Evolutionary conservation across 441 rosid species (phyloP).

Genomic region (Lagerstroemia fauriei): DNA sequence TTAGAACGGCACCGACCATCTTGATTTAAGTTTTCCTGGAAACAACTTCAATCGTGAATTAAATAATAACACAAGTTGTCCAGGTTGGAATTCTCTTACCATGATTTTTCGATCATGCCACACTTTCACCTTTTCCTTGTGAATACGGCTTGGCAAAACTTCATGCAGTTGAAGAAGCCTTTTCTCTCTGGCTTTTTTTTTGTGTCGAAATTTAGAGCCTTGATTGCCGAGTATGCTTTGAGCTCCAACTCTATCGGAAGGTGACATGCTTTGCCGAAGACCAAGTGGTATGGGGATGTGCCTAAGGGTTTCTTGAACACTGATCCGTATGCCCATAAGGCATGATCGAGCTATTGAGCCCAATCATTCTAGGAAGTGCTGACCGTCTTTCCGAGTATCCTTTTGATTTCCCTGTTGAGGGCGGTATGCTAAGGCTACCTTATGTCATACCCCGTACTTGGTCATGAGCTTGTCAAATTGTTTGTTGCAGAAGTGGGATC

Average conservation of each 20-base stretch:
- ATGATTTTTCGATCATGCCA: not conserved
- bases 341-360: not conserved
- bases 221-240: not conserved
- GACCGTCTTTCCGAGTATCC: not conserved
- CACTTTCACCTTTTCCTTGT: not conserved
- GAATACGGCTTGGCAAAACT: not conserved
- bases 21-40: not conserved
- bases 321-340: conserved; percentile 9
- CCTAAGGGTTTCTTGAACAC: not conserved
- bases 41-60: not conserved
- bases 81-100: not conserved
- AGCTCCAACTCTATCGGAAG: not conserved
- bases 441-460: not conserved
- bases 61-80: not conserved
- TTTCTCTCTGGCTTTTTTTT: not conserved
- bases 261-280: not conserved
- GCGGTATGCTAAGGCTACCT: no score
- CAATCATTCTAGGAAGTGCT: not conserved
- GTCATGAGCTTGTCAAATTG: not conserved
- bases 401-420: not conserved
- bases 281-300: not conserved
- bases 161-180: not conserved
- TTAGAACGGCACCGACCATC: not conserved
- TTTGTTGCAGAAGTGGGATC: not conserved
- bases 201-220: not conserved